Evolutionary conservation across 768 basidiomycete species (phyloP).

Genomic region (Mycena galopus): DNA sequence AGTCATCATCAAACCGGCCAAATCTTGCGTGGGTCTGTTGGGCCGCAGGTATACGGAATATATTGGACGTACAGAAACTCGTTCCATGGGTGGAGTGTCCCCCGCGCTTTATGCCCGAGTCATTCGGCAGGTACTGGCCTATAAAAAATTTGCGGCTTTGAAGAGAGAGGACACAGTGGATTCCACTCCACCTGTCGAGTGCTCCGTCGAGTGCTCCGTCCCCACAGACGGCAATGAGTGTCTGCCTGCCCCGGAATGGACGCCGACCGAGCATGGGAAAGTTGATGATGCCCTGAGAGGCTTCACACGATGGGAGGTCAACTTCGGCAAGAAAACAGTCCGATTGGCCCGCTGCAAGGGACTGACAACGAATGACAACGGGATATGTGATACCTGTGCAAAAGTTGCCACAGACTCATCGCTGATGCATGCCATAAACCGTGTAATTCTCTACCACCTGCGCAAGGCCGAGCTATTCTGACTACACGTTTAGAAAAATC

Average conservation of each 20-base stretch:
- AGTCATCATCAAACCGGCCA: background rate
- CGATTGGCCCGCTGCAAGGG: slow-evolving; percentile 18
- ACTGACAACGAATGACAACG: slow-evolving; percentile 8
- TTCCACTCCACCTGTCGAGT: too few species aligned
- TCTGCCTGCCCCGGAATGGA: background rate
- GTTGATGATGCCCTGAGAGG: slow-evolving; percentile 5
- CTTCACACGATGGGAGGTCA: slow-evolving; percentile 16
- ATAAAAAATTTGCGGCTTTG: slow-evolving; percentile 15
- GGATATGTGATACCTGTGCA: slow-evolving; percentile 17
- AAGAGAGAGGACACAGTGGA: too few species aligned
- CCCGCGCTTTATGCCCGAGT: too few species aligned
- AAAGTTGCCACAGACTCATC: background rate
- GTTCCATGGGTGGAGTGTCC: too few species aligned
- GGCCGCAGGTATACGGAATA: too few species aligned
- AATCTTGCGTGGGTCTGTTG: background rate
- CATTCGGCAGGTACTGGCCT: background rate
- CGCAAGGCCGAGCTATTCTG: too few species aligned
- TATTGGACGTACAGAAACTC: too few species aligned
- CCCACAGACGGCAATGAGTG: background rate
- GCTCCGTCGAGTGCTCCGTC: background rate
- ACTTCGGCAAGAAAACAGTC: slow-evolving; percentile 11
- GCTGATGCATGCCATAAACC: background rate
- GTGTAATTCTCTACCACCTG: too few species aligned
- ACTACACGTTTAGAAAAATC: background rate
- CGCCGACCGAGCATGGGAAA: background rate